Evolutionary conservation across 1,139 yeast species (phyloP), one percentile per base, ranked within the genome.

Genomic region (Candida anutae): DNA sequence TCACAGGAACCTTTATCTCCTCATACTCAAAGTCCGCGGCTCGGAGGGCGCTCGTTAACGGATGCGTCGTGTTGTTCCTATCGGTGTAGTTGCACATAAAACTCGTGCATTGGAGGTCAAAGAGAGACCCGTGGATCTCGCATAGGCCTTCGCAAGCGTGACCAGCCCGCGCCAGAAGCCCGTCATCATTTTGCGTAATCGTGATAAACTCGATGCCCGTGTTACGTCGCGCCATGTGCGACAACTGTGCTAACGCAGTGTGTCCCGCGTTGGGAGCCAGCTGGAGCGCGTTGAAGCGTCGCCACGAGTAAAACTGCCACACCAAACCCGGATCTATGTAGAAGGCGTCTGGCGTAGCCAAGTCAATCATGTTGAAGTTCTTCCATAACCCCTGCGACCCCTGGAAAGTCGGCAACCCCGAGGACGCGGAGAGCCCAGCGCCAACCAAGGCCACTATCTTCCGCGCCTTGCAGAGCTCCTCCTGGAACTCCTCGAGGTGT

Each of bases 281-380:
- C 26, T 55, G 52, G 29, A 83, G 55, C 0, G 94, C 88, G 24
- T 61, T 61, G 30, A 60, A 65, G 28, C 95, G 51, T 35, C 94
- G 58, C 54, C 76, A 73, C 5, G 87, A 67, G 49, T 85, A 84
- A 43, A 81, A 85, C 45, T 82, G 90, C 95, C 95, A 85, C 4
- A 85, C 95, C 15, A 84, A 60, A 0, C 84, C 83, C 0, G 95
- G 95, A 46, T 84, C 88, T 13, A 66, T 62, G 34, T 76, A 73
- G 47, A 85, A 85, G 4, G 95, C 94, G 47, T 85, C 95, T 1
- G 94, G 94, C 0, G 95, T 85, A 5, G 94, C 94, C 29, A 85
- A 59, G 43, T 85, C 95, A 25, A 83, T 77, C 46, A 87, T 76
- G 30, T 80, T 81, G 53, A 74, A 80, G 39, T 77, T 75, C 39